Conservation (phyloP, 192 early-diverging fungal species). For the Linnemannia hyalina region DNA sequence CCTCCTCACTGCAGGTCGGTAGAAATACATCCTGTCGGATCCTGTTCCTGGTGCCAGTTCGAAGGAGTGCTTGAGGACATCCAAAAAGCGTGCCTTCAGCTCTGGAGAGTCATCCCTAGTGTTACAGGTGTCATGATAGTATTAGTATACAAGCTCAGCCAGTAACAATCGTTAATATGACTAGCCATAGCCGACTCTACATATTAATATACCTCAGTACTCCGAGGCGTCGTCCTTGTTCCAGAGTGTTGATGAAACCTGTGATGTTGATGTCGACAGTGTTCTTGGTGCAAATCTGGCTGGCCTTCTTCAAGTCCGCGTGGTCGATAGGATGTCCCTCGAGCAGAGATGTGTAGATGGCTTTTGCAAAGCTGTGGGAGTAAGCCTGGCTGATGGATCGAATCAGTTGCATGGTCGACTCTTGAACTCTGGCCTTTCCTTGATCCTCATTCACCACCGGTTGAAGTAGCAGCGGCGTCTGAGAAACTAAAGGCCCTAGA, state of each 20-base stretch:
- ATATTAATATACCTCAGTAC: conserved; percentile 37
- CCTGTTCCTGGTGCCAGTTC: conserved; percentile 62
- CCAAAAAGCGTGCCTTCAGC: conserved; percentile 64
- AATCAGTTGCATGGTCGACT: conserved; percentile 47
- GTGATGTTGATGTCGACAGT: conserved; percentile 70
- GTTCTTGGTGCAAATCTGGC: conserved; percentile 62
- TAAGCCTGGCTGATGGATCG: conserved; percentile 61
- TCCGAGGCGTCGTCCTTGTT: conserved; percentile 47
- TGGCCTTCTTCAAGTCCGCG: conserved; percentile 61
- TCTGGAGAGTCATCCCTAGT: conserved; percentile 56
- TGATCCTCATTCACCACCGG: conserved; percentile 40
- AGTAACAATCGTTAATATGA: neutral
- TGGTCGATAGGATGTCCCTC: conserved; percentile 61
- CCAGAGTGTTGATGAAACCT: conserved; percentile 67
- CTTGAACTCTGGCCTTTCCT: conserved; percentile 26
- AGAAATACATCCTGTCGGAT: conserved; percentile 70
- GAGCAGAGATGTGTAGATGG: conserved; percentile 65
- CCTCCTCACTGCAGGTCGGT: conserved; percentile 65
- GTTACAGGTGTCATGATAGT: neutral
- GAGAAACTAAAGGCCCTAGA: conserved; percentile 10
- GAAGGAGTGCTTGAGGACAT: conserved; percentile 72
- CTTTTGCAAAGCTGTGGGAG: conserved; percentile 66
- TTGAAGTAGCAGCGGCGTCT: conserved; percentile 33
- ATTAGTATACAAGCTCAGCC: too few species aligned
- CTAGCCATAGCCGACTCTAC: neutral